Evolutionary conservation across 2,329 filamentous ascomycete genomes (phyloP).

Genomic region (Lachnellula cervina): DNA sequence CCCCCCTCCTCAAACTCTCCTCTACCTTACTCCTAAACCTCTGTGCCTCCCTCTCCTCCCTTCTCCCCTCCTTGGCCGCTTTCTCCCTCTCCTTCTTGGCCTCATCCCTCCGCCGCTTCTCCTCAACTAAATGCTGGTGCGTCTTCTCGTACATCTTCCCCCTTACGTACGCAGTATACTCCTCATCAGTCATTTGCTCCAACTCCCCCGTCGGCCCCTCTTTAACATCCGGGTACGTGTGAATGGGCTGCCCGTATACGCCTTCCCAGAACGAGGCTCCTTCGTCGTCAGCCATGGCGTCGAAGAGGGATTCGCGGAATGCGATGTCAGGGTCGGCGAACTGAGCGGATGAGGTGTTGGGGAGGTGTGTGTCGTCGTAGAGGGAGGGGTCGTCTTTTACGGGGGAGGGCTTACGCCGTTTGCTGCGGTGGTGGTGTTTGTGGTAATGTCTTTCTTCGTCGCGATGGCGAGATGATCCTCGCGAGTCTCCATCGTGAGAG

Average conservation of each 20-base stretch:
- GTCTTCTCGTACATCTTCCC: conserved; percentile 94
- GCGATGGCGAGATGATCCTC: conserved; percentile 7
- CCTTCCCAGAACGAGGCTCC: conserved; percentile 92
- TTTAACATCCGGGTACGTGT: conserved; percentile 59
- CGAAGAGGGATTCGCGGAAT: conserved; percentile 91
- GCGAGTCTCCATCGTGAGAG: conserved; percentile 6
- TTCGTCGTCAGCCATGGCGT: conserved; percentile 95
- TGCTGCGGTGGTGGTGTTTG: conserved; percentile 26
- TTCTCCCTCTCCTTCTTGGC: conserved; percentile 46
- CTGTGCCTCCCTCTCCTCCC: conserved; percentile 35
- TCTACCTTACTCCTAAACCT: conserved; percentile 62
- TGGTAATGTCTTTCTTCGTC: conserved; percentile 18
- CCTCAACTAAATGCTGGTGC: conserved; percentile 75
- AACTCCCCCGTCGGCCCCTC: conserved; percentile 49
- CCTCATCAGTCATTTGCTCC: conserved; percentile 86
- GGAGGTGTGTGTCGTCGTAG: conserved; percentile 37
- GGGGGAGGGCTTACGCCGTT: conserved; percentile 19
- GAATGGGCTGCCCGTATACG: conserved; percentile 94
- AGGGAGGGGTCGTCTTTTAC: conserved; percentile 30
- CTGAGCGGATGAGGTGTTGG: conserved; percentile 33
- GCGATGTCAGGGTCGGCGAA: conserved; percentile 64
- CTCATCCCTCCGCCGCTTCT: conserved; percentile 58
- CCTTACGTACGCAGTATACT: conserved; percentile 83
- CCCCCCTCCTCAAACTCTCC: conserved; percentile 60
- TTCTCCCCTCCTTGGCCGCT: conserved; percentile 35